Evolutionary conservation across 306 rosid species (phyloP), one percentile per base, ranked within the genome.

Genomic region (Hylodesmum podocarpum): DNA sequence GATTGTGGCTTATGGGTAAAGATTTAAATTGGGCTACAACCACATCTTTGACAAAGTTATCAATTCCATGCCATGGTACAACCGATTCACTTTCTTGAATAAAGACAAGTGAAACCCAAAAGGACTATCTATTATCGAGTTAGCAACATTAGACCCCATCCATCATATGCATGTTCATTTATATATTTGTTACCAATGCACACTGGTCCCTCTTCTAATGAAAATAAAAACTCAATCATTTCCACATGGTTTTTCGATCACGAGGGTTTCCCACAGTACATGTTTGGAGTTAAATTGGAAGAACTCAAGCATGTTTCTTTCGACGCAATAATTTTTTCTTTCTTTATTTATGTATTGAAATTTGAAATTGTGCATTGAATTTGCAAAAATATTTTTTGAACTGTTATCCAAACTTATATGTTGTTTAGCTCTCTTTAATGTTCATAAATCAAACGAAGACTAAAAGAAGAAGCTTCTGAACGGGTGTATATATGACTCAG

Each of bases 21-120:
- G 36, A 47, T 77, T 84, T 72, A 75, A 57, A 43, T 77, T 72
- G 46, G 80, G 75, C 19, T 47, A 49, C 77, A 50, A 53, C 80
- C 44, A 67, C 62, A 75, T 65, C 73, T 73, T 81, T 81, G 61
- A 61, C 67, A 19, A 76, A 69, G 73, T 69, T 79, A 27, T 51
- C 47, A 49, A 21, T 80, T 66, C 53, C 80, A 3, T 0, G 12
- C 53, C 80, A 3, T 0, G 12, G 12, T 36, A 16, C 69, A 18
- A 19, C 47, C 13, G 12, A 37, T 65, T 78, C 40, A n/a, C 63
- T 69, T 68, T 69, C 31, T 57, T 68, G 14, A 57, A 44, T 6
- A 57, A 29, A 21, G 69, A 47, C 16, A 28, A 53, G 13, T 37
- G 43, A 50, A 76, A 25, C 34, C 4, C 0, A 59, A 43, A 25